phyloP scores from a whole-genome alignment of 345 rosid species.

The Isatis tinctoria region DNA sequence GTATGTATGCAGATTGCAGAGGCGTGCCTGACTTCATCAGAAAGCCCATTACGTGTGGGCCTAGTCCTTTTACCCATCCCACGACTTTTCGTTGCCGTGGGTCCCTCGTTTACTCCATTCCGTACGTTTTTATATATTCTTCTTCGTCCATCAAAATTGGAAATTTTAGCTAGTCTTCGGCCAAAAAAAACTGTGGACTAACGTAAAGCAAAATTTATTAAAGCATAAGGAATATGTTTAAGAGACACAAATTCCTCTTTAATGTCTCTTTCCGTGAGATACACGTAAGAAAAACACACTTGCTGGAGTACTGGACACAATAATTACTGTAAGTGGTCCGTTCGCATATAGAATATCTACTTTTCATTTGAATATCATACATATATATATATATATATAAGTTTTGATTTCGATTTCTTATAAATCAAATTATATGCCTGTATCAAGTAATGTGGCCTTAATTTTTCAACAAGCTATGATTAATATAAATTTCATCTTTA shows the following conservation, averaged over 20 bases:
- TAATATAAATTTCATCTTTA: neutral
- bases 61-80: neutral
- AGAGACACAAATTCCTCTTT: neutral
- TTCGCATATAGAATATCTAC: neutral
- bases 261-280: slow-evolving; percentile 4
- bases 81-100: neutral
- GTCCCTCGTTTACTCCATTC: slow-evolving; percentile 7
- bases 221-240: neutral
- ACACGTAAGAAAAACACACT: neutral
- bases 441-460: no score
- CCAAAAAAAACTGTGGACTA: neutral
- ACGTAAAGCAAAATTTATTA: neutral
- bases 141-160: neutral
- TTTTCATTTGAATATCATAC: neutral
- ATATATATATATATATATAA: neutral
- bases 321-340: neutral
- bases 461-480: neutral
- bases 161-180: no score
- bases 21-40: slow-evolving; percentile 15
- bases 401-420: neutral
- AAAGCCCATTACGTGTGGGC: neutral
- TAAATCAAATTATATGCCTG: no score
- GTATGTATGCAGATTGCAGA: no score
- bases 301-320: neutral
- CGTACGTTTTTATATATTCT: slow-evolving; percentile 4